phyloP scores from a whole-genome alignment of 345 rosid genomes.

The Isatis tinctoria region DNA sequence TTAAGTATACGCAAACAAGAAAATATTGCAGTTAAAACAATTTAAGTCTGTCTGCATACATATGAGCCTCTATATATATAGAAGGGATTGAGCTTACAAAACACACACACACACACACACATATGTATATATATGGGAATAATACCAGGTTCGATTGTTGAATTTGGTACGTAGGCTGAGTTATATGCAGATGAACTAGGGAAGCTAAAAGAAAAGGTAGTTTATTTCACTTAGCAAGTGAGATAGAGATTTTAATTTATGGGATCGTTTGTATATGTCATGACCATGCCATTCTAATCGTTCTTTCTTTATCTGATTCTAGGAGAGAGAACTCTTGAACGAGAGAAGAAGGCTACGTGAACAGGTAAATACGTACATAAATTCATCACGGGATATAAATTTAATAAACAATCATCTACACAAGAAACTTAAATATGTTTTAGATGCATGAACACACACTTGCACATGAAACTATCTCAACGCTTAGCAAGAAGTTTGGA shows the following conservation, averaged over 20 bases:
- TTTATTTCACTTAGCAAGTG: background rate
- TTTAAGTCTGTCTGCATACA: no score
- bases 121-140: no score
- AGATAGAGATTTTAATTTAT: background rate
- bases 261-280: background rate
- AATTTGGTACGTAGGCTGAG: slow-evolving; percentile 37
- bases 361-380: slow-evolving; percentile 36
- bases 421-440: background rate
- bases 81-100: no score
- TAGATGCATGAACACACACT: background rate
- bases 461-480: background rate
- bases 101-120: no score
- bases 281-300: background rate
- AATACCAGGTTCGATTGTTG: background rate
- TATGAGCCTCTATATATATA: no score
- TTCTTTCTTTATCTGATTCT: background rate
- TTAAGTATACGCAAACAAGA: no score
- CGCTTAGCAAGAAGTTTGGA: background rate
- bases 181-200: slow-evolving; percentile 40
- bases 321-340: slow-evolving; percentile 49
- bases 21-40: no score
- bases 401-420: background rate
- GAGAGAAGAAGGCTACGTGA: slow-evolving; percentile 37
- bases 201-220: slow-evolving; percentile 47
- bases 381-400: background rate